These are phyloP conservation scores for Pugionium cornutum DNA, from an alignment of 345 rosid species.

Conservation along the genomic window DNA sequence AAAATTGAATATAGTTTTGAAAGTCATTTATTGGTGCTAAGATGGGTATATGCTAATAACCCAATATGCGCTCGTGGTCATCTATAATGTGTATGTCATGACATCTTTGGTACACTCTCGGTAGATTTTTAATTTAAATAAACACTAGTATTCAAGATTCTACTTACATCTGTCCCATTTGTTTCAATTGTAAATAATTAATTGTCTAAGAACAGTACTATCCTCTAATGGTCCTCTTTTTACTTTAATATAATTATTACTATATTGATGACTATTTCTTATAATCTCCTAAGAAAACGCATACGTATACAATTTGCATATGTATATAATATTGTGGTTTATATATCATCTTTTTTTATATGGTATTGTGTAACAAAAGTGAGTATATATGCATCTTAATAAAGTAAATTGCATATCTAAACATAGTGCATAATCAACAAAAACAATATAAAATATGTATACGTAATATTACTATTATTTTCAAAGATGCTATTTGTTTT, in stretches of 20 bases:
- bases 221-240: slow-evolving; percentile 9
- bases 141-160: slow-evolving; percentile 6
- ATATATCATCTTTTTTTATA: slow-evolving; percentile 1
- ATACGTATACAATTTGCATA: slow-evolving; percentile 11
- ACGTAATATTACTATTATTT: slow-evolving; percentile 18
- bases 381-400: slow-evolving; percentile 42
- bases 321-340: slow-evolving; percentile 13
- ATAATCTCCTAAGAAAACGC: not conserved
- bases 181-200: not conserved
- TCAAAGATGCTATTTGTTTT: slow-evolving; percentile 35
- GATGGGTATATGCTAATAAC: slow-evolving; percentile 31
- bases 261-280: not conserved
- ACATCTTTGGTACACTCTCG: slow-evolving; percentile 14
- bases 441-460: not conserved
- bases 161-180: slow-evolving; percentile 23
- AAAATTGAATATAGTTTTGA: not conserved
- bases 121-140: not conserved
- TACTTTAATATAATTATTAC: not conserved
- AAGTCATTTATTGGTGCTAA: slow-evolving; percentile 24
- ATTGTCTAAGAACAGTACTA: not conserved
- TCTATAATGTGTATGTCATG: slow-evolving; percentile 30
- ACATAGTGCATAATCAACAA: slow-evolving; percentile 33
- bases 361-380: slow-evolving; percentile 19
- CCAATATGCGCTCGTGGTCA: slow-evolving; percentile 28
- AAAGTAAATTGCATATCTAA: slow-evolving; percentile 39